These are phyloP conservation scores for Croton setiger DNA, from an alignment of 441 rosid species.

Conservation along the genomic window DNA sequence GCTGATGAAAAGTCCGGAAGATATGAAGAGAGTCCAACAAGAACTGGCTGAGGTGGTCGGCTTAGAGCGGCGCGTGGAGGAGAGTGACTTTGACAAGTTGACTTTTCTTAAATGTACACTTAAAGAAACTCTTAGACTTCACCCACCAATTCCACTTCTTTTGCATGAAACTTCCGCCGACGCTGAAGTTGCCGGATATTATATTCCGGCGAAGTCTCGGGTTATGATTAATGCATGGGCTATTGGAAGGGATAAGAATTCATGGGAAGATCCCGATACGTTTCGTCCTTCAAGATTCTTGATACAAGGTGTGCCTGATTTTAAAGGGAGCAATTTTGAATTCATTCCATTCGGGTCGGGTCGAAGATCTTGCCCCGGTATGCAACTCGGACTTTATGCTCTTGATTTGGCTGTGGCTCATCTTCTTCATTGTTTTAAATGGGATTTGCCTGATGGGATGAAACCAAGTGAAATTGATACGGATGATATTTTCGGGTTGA, in stretches of 20 bases:
- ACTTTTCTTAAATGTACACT: slow-evolving; percentile 60
- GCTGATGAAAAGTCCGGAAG: slow-evolving; percentile 73
- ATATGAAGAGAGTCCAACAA: slow-evolving; percentile 64
- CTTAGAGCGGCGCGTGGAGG: slow-evolving; percentile 74
- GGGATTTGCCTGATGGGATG: slow-evolving; percentile 95
- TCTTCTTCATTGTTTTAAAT: slow-evolving; percentile 75
- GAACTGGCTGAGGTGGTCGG: slow-evolving; percentile 87
- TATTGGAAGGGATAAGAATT: slow-evolving; percentile 63
- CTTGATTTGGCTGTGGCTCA: slow-evolving; percentile 76
- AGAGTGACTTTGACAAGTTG: slow-evolving; percentile 68
- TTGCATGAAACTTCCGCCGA: slow-evolving; percentile 88
- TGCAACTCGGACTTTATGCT: slow-evolving; percentile 87
- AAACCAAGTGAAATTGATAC: slow-evolving; percentile 84
- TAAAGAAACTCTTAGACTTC: slow-evolving; percentile 83
- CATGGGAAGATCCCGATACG: slow-evolving; percentile 75
- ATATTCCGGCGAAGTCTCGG: slow-evolving; percentile 63
- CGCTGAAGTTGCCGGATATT: slow-evolving; percentile 59
- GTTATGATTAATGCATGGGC: slow-evolving; percentile 89
- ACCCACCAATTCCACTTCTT: slow-evolving; percentile 97
- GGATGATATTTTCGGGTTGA: slow-evolving; percentile 83
- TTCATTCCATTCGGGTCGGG: slow-evolving; percentile 98
- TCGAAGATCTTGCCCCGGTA: slow-evolving; percentile 97
- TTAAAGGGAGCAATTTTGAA: slow-evolving; percentile 79
- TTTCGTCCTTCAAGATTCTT: slow-evolving; percentile 82
- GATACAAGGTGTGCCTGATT: slow-evolving; percentile 59